Evolutionary conservation across 2,329 filamentous ascomycete genomes (phyloP).

Genomic region (Clonostachys byssicola): DNA sequence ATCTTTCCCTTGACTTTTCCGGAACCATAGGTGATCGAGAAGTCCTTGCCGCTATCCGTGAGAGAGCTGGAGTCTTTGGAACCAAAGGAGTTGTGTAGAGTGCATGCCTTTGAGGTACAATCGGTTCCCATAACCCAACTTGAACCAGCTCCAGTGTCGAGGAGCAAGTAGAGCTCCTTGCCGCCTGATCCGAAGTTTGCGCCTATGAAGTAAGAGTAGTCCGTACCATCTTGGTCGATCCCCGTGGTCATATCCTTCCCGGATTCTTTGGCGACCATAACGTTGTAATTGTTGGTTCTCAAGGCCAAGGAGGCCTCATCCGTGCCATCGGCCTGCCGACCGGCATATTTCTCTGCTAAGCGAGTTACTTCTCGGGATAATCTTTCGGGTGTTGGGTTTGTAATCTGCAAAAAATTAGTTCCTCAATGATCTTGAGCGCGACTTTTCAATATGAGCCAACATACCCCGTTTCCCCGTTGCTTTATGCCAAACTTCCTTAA

Average conservation of each 20-base stretch:
- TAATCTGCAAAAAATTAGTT: slow-evolving; percentile 17
- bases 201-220: slow-evolving; percentile 62
- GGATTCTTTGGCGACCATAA: slow-evolving; percentile 41
- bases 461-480: slow-evolving; percentile 18
- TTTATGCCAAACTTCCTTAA: slow-evolving; percentile 27
- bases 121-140: slow-evolving; percentile 78
- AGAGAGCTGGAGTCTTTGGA: slow-evolving; percentile 61
- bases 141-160: slow-evolving; percentile 66
- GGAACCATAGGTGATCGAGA: slow-evolving; percentile 71
- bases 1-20: slow-evolving; percentile 67
- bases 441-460: background rate
- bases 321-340: slow-evolving; percentile 5
- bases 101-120: slow-evolving; percentile 65
- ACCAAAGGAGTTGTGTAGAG: slow-evolving; percentile 67
- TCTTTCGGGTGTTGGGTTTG: slow-evolving; percentile 22
- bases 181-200: slow-evolving; percentile 50
- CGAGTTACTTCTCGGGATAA: slow-evolving; percentile 30
- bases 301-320: slow-evolving; percentile 14
- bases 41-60: slow-evolving; percentile 45
- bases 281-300: slow-evolving; percentile 40
- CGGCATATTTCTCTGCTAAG: slow-evolving; percentile 32
- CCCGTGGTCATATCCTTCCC: slow-evolving; percentile 44
- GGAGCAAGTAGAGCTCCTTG: slow-evolving; percentile 54
- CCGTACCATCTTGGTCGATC: slow-evolving; percentile 60
- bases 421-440: background rate